Evolutionary conservation across 2,329 filamentous ascomycete species (phyloP).

Genomic region (Cytospora mali): DNA sequence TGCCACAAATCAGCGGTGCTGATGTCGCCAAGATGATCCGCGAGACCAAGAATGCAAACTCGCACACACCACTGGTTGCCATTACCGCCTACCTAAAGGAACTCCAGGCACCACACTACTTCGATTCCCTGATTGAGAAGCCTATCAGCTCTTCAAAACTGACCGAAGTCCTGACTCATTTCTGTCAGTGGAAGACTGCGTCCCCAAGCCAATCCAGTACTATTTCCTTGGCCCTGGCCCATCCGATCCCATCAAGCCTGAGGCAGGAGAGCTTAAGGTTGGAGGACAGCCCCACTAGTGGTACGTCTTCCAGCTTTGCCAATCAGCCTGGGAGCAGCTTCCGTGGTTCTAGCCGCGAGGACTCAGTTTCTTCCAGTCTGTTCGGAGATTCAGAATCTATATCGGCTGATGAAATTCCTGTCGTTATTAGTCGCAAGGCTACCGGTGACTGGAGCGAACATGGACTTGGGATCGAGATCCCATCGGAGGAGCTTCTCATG

Average conservation of each 20-base stretch:
- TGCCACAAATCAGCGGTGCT: slow-evolving; percentile 91
- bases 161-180: slow-evolving; percentile 80
- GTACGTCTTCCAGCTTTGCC: slow-evolving; percentile 68
- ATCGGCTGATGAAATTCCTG: slow-evolving; percentile 75
- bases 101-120: slow-evolving; percentile 90
- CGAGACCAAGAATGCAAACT: slow-evolving; percentile 93
- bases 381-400: slow-evolving; percentile 85
- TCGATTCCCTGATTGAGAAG: slow-evolving; percentile 94
- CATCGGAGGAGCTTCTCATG: slow-evolving; percentile 56
- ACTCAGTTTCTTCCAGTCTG: slow-evolving; percentile 85
- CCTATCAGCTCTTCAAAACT: slow-evolving; percentile 92
- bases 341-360: slow-evolving; percentile 77
- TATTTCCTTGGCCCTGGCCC: slow-evolving; percentile 51
- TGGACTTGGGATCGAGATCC: slow-evolving; percentile 83
- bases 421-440: slow-evolving; percentile 72
- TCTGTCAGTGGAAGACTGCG: slow-evolving; percentile 93
- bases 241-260: slow-evolving; percentile 64
- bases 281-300: slow-evolving; percentile 84
- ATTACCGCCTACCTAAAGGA: slow-evolving; percentile 99
- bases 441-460: slow-evolving; percentile 79
- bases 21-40: slow-evolving; percentile 98
- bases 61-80: slow-evolving; percentile 91
- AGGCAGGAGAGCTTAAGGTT: slow-evolving; percentile 64
- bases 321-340: slow-evolving; percentile 74
- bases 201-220: slow-evolving; percentile 48